Evolutionary conservation across 2,329 filamentous ascomycete genomes (phyloP).

Genomic region (Beauveria asiatica): DNA sequence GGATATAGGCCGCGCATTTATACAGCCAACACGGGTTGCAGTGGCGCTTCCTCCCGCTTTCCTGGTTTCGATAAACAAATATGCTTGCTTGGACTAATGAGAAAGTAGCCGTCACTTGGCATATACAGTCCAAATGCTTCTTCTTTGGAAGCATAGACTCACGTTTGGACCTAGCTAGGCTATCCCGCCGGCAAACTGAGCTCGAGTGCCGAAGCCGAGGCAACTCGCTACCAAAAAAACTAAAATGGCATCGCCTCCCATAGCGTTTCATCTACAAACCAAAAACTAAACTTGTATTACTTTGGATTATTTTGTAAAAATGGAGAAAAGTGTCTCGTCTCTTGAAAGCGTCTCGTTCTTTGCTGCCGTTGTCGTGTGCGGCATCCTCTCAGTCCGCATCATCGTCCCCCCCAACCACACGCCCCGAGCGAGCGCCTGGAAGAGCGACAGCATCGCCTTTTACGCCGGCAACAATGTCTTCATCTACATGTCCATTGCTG

Average conservation of each 20-base stretch:
- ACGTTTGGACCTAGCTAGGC: no score
- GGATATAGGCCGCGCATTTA: no score
- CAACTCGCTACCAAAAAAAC: not conserved
- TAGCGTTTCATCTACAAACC: not conserved
- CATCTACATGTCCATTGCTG: not conserved
- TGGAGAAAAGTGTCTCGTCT: not conserved
- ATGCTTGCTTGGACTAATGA: no score
- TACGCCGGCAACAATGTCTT: not conserved
- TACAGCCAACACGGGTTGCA: no score
- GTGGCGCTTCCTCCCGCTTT: no score
- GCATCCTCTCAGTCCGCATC: not conserved
- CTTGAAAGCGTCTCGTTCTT: not conserved
- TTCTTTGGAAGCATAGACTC: no score
- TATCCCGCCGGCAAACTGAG: not conserved
- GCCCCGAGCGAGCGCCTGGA: not conserved
- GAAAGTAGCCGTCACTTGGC: no score
- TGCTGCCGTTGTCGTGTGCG: not conserved
- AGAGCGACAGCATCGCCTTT: not conserved
- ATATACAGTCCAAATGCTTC: no score
- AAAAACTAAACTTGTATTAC: not conserved
- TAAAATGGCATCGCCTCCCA: not conserved
- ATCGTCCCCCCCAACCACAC: not conserved
- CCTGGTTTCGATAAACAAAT: no score
- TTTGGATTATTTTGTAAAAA: not conserved
- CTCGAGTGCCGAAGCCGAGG: not conserved